Base-by-base conservation (phyloP, 192 early-diverging fungal genomes). In the Coemansia sp. region DNA sequence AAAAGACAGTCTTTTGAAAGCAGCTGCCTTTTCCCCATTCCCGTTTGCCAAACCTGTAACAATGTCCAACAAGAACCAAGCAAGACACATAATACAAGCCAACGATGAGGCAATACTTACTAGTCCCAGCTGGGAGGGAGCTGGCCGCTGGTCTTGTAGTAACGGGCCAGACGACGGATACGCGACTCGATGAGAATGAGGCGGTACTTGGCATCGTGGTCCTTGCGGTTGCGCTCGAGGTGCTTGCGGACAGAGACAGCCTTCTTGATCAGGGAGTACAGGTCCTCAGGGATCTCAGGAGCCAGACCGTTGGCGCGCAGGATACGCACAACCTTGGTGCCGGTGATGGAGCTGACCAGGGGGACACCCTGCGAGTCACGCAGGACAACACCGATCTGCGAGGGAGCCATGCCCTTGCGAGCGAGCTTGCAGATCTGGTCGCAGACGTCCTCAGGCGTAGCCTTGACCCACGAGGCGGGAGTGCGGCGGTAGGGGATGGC, bases 221-320 rank as follows among this genome's bases (percentile, higher is more conserved):
- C 97, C 90, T 99, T 99, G 87, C 95, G 92, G 93, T 95, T 92
- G 71, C 91, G 92, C 88, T 99, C 97, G 69, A 99, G 79, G 83
- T 99, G 97, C 91, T 97, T 97, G 86, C 92, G 95, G 86, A 99
- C 90, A 68, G 93, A 88, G 71, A 99, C 94, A 69, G 97, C 95
- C 93, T 97, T 97, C 92, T 97, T 99, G 88, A 97, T 97, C 71
- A 99, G 84, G 85, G 94, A 93, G 90, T 97, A 97, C 60, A 99
- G 89, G 87, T 99, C 95, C 87, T 99, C 97, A 70, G 95, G 95
- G 78, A 97, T 90, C 78, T 93, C 91, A 63, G 96, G 96, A 69
- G 89, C 93, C 57, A 96, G 85, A 74, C 95, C 95, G 86, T 94
- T 96, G 84, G 91, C 88, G 87, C 94, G 96, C 70, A 99, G 88